Evolutionary conservation across 306 rosid species (phyloP), one percentile per base, ranked within the genome.

Genomic region (Aeschynomene evenia): DNA sequence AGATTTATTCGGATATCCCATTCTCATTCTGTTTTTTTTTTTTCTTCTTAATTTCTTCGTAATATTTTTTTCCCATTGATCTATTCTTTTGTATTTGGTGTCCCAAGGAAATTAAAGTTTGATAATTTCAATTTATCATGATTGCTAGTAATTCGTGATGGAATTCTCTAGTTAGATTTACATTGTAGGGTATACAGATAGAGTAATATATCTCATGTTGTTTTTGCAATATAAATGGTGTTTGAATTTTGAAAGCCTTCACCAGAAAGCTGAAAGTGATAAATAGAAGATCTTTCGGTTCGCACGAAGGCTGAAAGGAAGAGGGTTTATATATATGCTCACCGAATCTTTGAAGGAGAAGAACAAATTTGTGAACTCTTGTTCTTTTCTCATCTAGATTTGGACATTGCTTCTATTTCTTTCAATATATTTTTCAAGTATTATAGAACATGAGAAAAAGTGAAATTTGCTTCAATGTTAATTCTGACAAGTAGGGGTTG

Each of bases 341-440:
- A 2, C 6, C 4, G 73, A 71, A 64, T 21, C 73, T 33, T 63
- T 59, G 21, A 68, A 50, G 68, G 51, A 76, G 14, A 20, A 11
- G 71, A 76, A 60, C 64, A 39, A 45, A 7, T 21, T 12, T 3
- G 11, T 36, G 1, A 19, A 18, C 20, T 9, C 33, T 69, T 52
- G 71, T 62, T 77, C 66, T 52, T 69, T 69, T 69, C 76, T 69
- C 72, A 62, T 77, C 34, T 40, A 42, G 66, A 4, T 69, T 77
- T 21, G 8, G 66, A 77, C 46, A 75, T 1, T 40, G 1, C 5
- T 23, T 50, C 10, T 20, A 0, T 28, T 68, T 58, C 50, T 3
- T 39, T 39, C 14, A 39, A 39, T 39, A 3, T 14, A 18, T 43
- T 43, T 66, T 43, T 43, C 50, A n/a, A 13, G 50, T 8, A 43